These are phyloP conservation scores for Dentipellis sp. DNA, from an alignment of 768 basidiomycete species.

Conservation along the genomic window DNA sequence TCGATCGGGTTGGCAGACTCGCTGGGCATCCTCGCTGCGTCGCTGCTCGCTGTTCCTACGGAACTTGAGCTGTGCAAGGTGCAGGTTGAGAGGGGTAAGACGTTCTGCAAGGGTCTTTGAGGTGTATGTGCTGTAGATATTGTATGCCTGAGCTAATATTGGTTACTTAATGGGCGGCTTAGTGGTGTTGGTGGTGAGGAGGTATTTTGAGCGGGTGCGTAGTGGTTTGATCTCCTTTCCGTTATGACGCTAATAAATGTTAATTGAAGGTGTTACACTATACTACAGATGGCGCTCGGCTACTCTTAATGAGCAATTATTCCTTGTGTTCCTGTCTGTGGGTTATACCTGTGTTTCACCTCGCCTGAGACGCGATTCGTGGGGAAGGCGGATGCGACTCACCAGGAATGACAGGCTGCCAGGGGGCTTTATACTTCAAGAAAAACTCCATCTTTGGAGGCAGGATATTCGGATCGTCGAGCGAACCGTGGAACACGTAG, in stretches of 20 bases:
- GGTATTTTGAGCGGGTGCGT: too few species aligned
- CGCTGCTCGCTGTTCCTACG: constrained; percentile 59
- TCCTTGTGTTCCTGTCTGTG: neutral
- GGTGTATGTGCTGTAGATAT: neutral
- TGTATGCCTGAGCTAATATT: too few species aligned
- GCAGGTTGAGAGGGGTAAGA: constrained; percentile 63
- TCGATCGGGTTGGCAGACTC: constrained; percentile 84
- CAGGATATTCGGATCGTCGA: constrained; percentile 13
- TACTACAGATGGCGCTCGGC: neutral
- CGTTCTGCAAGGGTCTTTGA: constrained; percentile 57
- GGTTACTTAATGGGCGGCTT: neutral
- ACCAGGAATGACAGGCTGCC: constrained; percentile 15
- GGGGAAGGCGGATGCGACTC: constrained; percentile 9
- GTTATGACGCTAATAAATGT: too few species aligned
- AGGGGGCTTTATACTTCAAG: constrained; percentile 11
- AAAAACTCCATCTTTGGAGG: constrained; percentile 18
- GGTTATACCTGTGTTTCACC: neutral
- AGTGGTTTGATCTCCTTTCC: too few species aligned
- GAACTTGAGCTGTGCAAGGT: constrained; percentile 69
- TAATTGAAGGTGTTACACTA: too few species aligned
- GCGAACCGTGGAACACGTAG: constrained; percentile 12
- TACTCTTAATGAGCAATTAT: neutral
- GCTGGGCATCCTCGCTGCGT: constrained; percentile 55
- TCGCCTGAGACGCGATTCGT: neutral
- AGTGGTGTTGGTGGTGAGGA: too few species aligned